Conservation (phyloP, 352 stramenopile genomes). For the Phytophthora palmivora region DNA sequence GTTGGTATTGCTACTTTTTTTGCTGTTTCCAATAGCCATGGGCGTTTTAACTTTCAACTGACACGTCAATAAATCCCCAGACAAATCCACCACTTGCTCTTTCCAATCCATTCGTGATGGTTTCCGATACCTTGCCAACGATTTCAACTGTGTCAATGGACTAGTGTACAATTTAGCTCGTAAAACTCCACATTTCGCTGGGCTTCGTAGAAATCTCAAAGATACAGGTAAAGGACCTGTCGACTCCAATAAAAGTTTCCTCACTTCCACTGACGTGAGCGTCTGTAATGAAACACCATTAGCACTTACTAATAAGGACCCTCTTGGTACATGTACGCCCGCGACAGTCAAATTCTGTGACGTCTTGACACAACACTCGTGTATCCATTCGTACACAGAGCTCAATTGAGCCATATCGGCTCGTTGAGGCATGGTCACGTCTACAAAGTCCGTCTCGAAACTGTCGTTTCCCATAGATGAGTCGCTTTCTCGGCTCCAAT, state of each 20-base stretch:
- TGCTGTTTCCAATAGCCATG: slow-evolving; percentile 20
- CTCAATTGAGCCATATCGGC: slow-evolving; percentile 50
- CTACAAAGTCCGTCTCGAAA: slow-evolving; percentile 43
- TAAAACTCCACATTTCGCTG: slow-evolving; percentile 54
- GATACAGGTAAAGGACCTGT: slow-evolving; percentile 43
- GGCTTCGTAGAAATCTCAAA: slow-evolving; percentile 59
- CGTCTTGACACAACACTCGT: slow-evolving; percentile 58
- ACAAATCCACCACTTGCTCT: slow-evolving; percentile 71
- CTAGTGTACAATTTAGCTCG: slow-evolving; percentile 60
- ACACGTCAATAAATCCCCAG: slow-evolving; percentile 68
- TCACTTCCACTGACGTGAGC: slow-evolving; percentile 50
- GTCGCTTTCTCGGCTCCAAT: slow-evolving; percentile 23
- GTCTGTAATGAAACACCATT: slow-evolving; percentile 74
- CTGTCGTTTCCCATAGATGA: slow-evolving; percentile 1
- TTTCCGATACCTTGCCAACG: slow-evolving; percentile 58
- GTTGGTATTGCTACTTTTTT: slow-evolving; percentile 14
- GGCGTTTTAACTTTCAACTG: slow-evolving; percentile 35
- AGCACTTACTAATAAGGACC: slow-evolving; percentile 65
- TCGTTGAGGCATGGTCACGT: slow-evolving; percentile 38
- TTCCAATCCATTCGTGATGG: slow-evolving; percentile 48
- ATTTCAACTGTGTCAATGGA: slow-evolving; percentile 65
- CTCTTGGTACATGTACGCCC: slow-evolving; percentile 43
- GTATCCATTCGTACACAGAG: slow-evolving; percentile 63
- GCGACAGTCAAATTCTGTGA: slow-evolving; percentile 45
- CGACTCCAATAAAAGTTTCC: slow-evolving; percentile 47